phyloP scores from a whole-genome alignment of 2,329 filamentous ascomycete species.

The Byssoonygena ceratinophila region DNA sequence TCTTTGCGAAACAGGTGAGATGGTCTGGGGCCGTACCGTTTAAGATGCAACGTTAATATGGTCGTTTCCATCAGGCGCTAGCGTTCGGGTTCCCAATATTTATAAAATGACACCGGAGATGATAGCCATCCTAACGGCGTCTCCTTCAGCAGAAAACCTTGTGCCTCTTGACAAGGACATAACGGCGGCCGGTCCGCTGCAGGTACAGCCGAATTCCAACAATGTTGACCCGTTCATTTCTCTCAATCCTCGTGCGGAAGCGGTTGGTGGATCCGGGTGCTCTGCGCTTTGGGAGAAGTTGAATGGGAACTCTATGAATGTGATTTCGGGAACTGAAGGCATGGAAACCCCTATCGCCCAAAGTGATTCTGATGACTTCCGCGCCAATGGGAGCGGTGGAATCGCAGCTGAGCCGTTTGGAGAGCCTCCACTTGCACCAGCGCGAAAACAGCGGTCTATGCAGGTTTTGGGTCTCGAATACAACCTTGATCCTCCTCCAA shows the following conservation, averaged over 20 bases:
- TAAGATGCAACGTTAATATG: neutral
- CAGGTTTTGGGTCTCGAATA: slow-evolving; percentile 44
- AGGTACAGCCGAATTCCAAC: slow-evolving; percentile 30
- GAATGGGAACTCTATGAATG: slow-evolving; percentile 38
- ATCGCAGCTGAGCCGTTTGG: slow-evolving; percentile 26
- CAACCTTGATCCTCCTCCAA: slow-evolving; percentile 49
- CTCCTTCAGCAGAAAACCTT: slow-evolving; percentile 26
- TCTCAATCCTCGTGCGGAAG: slow-evolving; percentile 27
- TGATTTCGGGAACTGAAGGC: slow-evolving; percentile 41
- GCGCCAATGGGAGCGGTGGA: slow-evolving; percentile 25
- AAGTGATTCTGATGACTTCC: slow-evolving; percentile 35
- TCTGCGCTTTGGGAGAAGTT: slow-evolving; percentile 42
- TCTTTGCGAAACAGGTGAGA: slow-evolving; percentile 62
- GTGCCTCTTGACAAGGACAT: slow-evolving; percentile 25
- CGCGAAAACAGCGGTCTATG: slow-evolving; percentile 44
- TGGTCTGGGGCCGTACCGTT: neutral
- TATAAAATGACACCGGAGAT: slow-evolving; percentile 66
- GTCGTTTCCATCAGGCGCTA: slow-evolving; percentile 49
- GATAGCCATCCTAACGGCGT: slow-evolving; percentile 38
- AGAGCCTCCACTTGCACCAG: slow-evolving; percentile 37
- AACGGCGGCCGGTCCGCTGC: slow-evolving; percentile 26
- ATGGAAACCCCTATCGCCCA: slow-evolving; percentile 54
- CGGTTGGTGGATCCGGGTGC: slow-evolving; percentile 29
- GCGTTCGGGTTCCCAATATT: slow-evolving; percentile 71
- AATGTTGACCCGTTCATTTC: slow-evolving; percentile 37